These are phyloP conservation scores for Pulveroboletus sp. DNA, from an alignment of 768 basidiomycete genomes.

Conservation along the genomic window DNA sequence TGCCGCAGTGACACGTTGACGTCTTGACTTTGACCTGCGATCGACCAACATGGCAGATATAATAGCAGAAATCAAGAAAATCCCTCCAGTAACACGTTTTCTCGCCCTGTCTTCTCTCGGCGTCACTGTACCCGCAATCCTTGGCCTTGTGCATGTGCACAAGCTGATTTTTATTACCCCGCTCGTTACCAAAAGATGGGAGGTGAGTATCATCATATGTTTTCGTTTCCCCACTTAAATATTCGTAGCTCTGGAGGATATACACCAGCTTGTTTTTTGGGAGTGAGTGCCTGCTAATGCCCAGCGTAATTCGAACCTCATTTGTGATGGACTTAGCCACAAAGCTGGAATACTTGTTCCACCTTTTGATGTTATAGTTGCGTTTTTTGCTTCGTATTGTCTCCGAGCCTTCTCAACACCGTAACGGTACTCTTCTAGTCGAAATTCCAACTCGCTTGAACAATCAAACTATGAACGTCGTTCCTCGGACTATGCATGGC, in stretches of 20 bases:
- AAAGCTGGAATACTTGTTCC: conserved; percentile 37
- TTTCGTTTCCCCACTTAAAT: background rate
- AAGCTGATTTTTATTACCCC: conserved; percentile 51
- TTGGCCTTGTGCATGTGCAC: conserved; percentile 53
- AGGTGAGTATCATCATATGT: conserved; percentile 41
- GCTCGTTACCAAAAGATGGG: conserved; percentile 43
- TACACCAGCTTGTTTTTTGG: conserved; percentile 76
- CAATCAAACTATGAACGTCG: conserved; percentile 50
- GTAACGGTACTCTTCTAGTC: conserved; percentile 44
- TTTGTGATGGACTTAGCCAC: conserved; percentile 17
- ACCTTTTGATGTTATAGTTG: conserved; percentile 44
- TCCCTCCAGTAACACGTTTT: conserved; percentile 80
- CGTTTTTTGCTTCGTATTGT: conserved; percentile 7
- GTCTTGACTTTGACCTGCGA: background rate
- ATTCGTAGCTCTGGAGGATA: conserved; percentile 65
- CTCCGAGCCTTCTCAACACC: background rate
- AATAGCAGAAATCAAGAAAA: conserved; percentile 67
- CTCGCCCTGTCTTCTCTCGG: conserved; percentile 58
- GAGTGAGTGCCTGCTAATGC: conserved; percentile 34
- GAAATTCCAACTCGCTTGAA: conserved; percentile 65
- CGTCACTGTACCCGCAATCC: conserved; percentile 55
- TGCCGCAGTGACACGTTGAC: background rate
- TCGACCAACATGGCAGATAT: conserved; percentile 46
- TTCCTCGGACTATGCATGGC: conserved; percentile 79
- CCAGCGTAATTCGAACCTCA: background rate